These are phyloP conservation scores for Luzula sylvatica DNA, from an alignment of 176 grass and related monocot species.

Conservation along the genomic window DNA sequence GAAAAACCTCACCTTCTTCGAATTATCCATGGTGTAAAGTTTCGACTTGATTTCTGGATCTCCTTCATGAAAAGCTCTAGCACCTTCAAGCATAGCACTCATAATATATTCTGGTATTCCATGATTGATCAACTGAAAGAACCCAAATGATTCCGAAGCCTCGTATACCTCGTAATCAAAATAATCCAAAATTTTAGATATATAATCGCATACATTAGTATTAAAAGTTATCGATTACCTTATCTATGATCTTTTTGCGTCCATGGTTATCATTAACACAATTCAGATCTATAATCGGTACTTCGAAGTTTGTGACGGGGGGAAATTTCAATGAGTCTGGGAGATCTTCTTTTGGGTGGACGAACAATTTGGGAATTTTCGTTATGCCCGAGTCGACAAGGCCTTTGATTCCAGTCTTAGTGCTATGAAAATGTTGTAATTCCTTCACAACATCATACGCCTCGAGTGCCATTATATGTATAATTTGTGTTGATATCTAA, in stretches of 20 bases:
- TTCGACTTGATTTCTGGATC: constrained; percentile 14
- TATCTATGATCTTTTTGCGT: neutral
- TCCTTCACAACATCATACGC: constrained; percentile 20
- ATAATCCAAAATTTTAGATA: too few species aligned
- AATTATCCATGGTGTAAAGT: constrained; percentile 11
- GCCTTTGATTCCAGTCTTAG: constrained; percentile 17
- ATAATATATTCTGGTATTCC: constrained; percentile 9
- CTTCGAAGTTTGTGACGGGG: neutral
- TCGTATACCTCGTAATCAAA: constrained; percentile 15
- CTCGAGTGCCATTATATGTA: too few species aligned
- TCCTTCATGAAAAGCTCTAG: constrained; percentile 19
- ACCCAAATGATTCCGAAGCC: constrained; percentile 15
- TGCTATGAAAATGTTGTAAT: constrained; percentile 9
- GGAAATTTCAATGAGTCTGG: neutral
- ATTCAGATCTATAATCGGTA: constrained; percentile 18
- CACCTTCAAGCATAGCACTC: neutral
- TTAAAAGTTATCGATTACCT: too few species aligned
- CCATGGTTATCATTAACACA: too few species aligned
- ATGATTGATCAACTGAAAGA: constrained; percentile 17
- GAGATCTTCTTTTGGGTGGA: constrained; percentile 15
- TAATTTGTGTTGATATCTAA: too few species aligned
- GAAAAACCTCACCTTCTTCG: constrained; percentile 20
- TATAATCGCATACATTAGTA: too few species aligned
- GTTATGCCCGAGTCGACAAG: constrained; percentile 23
- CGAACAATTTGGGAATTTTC: constrained; percentile 21